Evolutionary conservation across 2,329 filamentous ascomycete genomes (phyloP).

Genomic region (Cladophialophora chaetospira): DNA sequence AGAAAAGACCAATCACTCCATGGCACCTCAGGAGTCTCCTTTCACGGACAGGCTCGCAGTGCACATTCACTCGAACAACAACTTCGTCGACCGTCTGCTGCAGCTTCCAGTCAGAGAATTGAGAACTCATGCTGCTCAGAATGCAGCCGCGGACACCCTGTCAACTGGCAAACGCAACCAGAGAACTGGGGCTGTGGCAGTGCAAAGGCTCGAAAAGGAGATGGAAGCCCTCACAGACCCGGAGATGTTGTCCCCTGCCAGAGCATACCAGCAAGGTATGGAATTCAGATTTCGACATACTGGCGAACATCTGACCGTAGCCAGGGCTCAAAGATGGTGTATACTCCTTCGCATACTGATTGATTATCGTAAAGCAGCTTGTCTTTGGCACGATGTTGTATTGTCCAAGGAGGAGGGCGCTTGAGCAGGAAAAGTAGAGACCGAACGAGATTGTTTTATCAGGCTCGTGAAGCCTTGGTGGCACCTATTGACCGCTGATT

Average conservation of each 20-base stretch:
- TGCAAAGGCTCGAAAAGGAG: slow-evolving; percentile 4
- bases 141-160: background rate
- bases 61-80: background rate
- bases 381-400: too few species aligned
- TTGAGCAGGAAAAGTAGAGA: background rate
- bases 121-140: background rate
- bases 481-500: background rate
- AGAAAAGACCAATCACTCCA: too few species aligned
- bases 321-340: background rate
- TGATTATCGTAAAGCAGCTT: too few species aligned
- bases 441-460: background rate
- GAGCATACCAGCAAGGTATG: slow-evolving; percentile 10
- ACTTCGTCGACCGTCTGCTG: background rate
- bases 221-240: slow-evolving; percentile 11
- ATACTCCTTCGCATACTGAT: background rate
- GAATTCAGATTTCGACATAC: background rate
- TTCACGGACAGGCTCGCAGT: background rate
- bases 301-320: background rate
- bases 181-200: background rate
- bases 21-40: background rate
- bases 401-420: background rate
- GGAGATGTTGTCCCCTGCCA: background rate
- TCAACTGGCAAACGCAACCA: background rate
- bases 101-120: background rate
- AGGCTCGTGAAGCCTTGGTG: background rate